These are phyloP conservation scores for Hymenoscyphus occultus DNA, from an alignment of 2,329 filamentous ascomycete species.

Conservation along the genomic window DNA sequence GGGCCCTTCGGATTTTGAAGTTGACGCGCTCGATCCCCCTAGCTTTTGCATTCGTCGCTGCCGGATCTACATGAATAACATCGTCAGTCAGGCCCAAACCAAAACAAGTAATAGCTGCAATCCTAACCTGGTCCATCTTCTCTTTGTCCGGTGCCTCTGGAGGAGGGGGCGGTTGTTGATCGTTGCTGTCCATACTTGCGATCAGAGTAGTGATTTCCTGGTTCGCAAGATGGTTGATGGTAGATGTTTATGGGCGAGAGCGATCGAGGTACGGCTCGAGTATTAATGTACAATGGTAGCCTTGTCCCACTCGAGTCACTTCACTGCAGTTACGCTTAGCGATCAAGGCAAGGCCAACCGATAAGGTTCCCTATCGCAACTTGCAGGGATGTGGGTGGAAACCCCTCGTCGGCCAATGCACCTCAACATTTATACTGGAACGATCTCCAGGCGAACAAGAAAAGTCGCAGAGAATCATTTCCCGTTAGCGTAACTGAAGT, in stretches of 20 bases:
- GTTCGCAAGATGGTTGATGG: background rate
- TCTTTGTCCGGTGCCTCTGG: slow-evolving; percentile 55
- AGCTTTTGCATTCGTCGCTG: slow-evolving; percentile 32
- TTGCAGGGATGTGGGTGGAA: background rate
- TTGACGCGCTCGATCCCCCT: slow-evolving; percentile 26
- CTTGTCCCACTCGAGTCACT: slow-evolving; percentile 6
- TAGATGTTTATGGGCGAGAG: background rate
- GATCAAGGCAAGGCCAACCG: slow-evolving; percentile 10
- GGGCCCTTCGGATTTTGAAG: slow-evolving; percentile 15
- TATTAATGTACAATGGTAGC: slow-evolving; percentile 10
- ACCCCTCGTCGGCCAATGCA: slow-evolving; percentile 7
- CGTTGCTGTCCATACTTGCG: slow-evolving; percentile 32
- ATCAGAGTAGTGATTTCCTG: background rate
- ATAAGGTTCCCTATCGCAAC: slow-evolving; percentile 19
- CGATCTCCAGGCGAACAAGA: too few species aligned
- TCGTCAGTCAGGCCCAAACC: slow-evolving; percentile 16
- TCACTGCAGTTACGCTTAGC: background rate
- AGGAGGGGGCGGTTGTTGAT: slow-evolving; percentile 19
- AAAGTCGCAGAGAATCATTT: too few species aligned
- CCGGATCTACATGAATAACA: slow-evolving; percentile 28
- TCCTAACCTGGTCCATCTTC: slow-evolving; percentile 55
- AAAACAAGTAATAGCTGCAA: slow-evolving; percentile 9
- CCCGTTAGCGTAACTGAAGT: too few species aligned
- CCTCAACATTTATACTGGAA: background rate
- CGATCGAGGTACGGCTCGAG: background rate